phyloP scores from a whole-genome alignment of 495 filamentous ascomycete species.

The Neurospora pannonica region DNA sequence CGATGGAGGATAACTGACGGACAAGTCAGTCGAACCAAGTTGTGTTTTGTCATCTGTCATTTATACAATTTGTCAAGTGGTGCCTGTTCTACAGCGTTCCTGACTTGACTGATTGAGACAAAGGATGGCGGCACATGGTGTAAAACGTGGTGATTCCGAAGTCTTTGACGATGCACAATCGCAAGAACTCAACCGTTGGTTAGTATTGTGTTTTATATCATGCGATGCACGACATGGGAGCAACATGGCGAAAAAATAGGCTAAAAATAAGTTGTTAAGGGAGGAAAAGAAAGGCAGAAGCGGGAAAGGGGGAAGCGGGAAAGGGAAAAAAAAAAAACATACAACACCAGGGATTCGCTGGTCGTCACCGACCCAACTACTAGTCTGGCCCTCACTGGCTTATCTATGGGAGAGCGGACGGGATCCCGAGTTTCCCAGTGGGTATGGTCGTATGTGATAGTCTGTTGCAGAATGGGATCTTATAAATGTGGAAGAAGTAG shows the following conservation, averaged over 20 bases:
- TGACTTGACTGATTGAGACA: not conserved
- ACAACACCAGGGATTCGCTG: slow-evolving; percentile 36
- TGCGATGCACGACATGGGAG: not conserved
- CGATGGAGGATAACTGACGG: not conserved
- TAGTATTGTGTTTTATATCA: not conserved
- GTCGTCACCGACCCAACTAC: slow-evolving; percentile 37
- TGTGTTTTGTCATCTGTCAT: not conserved
- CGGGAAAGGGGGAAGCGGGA: no score
- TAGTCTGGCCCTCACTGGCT: slow-evolving; percentile 25
- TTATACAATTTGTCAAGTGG: not conserved
- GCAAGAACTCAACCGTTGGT: not conserved
- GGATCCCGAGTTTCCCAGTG: slow-evolving; percentile 28
- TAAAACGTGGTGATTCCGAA: not conserved
- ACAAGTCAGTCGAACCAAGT: not conserved
- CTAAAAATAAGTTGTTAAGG: not conserved
- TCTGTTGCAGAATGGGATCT: not conserved
- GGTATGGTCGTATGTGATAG: not conserved
- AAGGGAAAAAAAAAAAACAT: slow-evolving; percentile 22
- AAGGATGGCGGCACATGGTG: not conserved
- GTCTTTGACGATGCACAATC: not conserved
- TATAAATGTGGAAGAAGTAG: not conserved
- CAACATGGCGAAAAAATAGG: not conserved
- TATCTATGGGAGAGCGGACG: slow-evolving; percentile 43
- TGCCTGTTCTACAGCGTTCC: not conserved
- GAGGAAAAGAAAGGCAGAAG: not conserved